Percentiles rank a stretch among this genome's conserved stretches.
Evolutionary conservation across 2,329 filamentous ascomycete genomes (phyloP).

Genomic region (Alternaria viburni): DNA sequence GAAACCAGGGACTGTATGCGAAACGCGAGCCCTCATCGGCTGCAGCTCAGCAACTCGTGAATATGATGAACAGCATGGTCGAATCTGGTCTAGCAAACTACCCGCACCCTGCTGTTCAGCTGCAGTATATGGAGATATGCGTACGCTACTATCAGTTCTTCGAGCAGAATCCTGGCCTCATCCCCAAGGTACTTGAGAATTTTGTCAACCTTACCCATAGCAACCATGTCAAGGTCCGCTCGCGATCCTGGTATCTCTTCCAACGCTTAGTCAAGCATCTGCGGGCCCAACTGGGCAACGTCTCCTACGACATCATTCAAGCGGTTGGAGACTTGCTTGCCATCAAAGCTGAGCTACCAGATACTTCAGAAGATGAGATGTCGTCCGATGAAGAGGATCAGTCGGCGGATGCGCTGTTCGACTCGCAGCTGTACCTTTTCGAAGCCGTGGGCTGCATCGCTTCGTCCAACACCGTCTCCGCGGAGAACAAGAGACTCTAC

Average conservation of each 20-base stretch:
- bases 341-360: slow-evolving; percentile 87
- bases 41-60: slow-evolving; percentile 80
- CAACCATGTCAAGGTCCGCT: slow-evolving; percentile 82
- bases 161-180: slow-evolving; percentile 79
- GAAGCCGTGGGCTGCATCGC: slow-evolving; percentile 94
- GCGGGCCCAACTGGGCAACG: slow-evolving; percentile 80
- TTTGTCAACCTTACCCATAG: slow-evolving; percentile 93
- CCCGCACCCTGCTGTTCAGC: slow-evolving; percentile 86
- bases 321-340: slow-evolving; percentile 86
- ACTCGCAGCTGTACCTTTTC: slow-evolving; percentile 89
- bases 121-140: slow-evolving; percentile 99
- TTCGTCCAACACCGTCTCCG: slow-evolving; percentile 76
- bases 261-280: slow-evolving; percentile 90
- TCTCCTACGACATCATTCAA: slow-evolving; percentile 89
- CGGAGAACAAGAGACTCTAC: slow-evolving; percentile 86
- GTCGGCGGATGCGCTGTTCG: slow-evolving; percentile 88
- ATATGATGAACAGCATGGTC: slow-evolving; percentile 96
- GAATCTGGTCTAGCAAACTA: slow-evolving; percentile 89
- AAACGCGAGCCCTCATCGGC: slow-evolving; percentile 82
- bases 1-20: slow-evolving; percentile 81
- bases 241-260: slow-evolving; percentile 96
- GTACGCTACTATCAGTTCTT: slow-evolving; percentile 94
- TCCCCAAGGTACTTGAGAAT: slow-evolving; percentile 85
- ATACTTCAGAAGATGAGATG: slow-evolving; percentile 83
- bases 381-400: slow-evolving; percentile 92